Evolutionary conservation across 306 rosid species (phyloP), one percentile per base, ranked within the genome.

Genomic region (Dicorynia guianensis): DNA sequence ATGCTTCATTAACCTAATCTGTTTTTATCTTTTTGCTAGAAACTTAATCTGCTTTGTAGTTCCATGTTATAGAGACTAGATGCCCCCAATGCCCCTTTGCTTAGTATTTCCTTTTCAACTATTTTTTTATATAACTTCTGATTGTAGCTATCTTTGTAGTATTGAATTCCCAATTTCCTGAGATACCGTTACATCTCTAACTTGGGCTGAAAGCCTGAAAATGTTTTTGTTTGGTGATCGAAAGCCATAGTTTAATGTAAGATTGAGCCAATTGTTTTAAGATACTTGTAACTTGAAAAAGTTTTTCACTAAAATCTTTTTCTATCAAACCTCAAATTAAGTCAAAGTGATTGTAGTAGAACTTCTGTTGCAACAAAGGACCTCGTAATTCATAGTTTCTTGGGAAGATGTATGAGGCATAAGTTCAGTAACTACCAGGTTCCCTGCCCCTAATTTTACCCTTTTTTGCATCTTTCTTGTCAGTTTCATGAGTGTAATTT

Each of bases 401-500:
- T 6, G 20, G 52, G 11, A 59, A 36, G 61, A 10, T 12, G 36
- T 11, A 10, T 11, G 48, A 48, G 69, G 18, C 38, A 8, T 5
- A 12, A 55, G 14, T 55, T 55, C 35, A 20, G 13, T 12, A 19
- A 6, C 11, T 20, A 14, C 12, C 15, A 60, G 39, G 69, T 48
- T 47, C 19, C 15, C 61, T 61, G 52, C 35, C 42, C 3, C n/a
- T 19, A 42, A 15, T 34, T 56, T 14, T 36, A 63, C 15, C 20
- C 58, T 66, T 55, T 44, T 18, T 65, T 33, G 20, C 25, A 53
- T 25, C 43, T 11, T 54, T 25, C 40, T 30, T 33, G 39, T 54
- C 49, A 55, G n/a, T 76, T 76, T 54, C 44, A 17, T 62, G 33
- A 52, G 64, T 75, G 17, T 38, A 25, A 52, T 30, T 15, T 54